Conservation (phyloP, 306 rosid genomes). For the Canavalia ensiformis region DNA sequence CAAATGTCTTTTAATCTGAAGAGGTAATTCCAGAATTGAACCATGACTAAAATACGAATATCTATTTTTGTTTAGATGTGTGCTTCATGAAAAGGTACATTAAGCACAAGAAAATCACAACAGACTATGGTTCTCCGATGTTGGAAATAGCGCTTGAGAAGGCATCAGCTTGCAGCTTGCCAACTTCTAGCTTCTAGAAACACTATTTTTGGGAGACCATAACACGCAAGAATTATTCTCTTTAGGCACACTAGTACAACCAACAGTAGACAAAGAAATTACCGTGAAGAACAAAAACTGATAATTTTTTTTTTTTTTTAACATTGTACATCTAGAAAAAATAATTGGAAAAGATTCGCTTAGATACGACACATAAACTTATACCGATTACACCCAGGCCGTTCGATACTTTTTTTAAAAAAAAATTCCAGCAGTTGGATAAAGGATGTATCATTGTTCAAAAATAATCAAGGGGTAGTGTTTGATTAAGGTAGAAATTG, state of each 20-base stretch:
- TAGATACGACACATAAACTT: too few species aligned
- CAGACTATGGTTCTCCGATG: background rate
- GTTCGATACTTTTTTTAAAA: too few species aligned
- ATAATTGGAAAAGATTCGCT: too few species aligned
- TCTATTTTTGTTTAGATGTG: background rate
- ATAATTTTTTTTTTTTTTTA: too few species aligned
- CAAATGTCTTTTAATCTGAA: conserved; percentile 2
- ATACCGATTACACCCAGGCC: too few species aligned
- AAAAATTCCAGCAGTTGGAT: too few species aligned
- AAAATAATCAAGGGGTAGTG: too few species aligned
- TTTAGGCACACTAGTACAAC: background rate
- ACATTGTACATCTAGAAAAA: too few species aligned
- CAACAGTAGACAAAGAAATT: background rate
- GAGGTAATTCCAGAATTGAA: background rate
- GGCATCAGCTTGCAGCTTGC: background rate
- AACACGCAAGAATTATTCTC: background rate
- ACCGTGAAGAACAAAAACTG: background rate
- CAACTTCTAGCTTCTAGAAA: background rate
- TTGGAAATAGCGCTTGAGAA: background rate
- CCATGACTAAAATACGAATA: background rate
- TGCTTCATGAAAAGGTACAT: background rate
- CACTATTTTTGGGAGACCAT: background rate
- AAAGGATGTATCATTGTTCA: too few species aligned
- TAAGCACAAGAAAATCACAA: background rate
- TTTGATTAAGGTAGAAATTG: too few species aligned